Evolutionary conservation across 176 grass and related monocot genomes (phyloP).

Genomic region (Musa schizocarpa): DNA sequence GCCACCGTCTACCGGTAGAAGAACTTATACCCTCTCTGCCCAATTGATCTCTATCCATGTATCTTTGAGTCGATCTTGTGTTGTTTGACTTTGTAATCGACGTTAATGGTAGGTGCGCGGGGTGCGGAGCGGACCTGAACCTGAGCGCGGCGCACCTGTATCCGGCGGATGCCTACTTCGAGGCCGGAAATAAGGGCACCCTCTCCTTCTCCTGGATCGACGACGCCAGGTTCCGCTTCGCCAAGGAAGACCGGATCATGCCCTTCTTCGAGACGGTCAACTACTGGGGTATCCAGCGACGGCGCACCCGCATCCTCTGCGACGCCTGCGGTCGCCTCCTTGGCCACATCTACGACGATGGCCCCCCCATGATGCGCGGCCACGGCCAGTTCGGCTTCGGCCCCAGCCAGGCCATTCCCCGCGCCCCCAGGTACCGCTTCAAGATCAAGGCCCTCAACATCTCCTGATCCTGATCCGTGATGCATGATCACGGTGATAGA

Average conservation of each 20-base stretch:
- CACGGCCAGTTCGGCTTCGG: slow-evolving; percentile 71
- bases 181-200: slow-evolving; percentile 88
- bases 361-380: slow-evolving; percentile 60
- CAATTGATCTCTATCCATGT: too few relatives aligned
- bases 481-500: too few relatives aligned
- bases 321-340: slow-evolving; percentile 50
- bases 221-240: slow-evolving; percentile 60
- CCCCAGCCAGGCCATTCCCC: slow-evolving; percentile 69
- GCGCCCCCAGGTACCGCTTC: slow-evolving; percentile 65
- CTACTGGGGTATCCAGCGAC: slow-evolving; percentile 89
- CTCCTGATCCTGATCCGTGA: neutral
- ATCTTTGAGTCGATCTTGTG: too few relatives aligned
- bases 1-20: too few relatives aligned
- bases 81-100: neutral
- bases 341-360: slow-evolving; percentile 87
- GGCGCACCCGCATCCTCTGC: slow-evolving; percentile 59
- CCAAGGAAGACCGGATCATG: slow-evolving; percentile 48
- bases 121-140: slow-evolving; percentile 68
- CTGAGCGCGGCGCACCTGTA: slow-evolving; percentile 55
- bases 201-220: slow-evolving; percentile 87
- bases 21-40: too few relatives aligned
- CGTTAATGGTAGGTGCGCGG: slow-evolving; percentile 31
- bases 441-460: slow-evolving; percentile 61
- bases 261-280: slow-evolving; percentile 81
- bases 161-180: slow-evolving; percentile 61